phyloP scores from a whole-genome alignment of 2,329 filamentous ascomycete genomes.

The Fusarium pseudocircinatum region DNA sequence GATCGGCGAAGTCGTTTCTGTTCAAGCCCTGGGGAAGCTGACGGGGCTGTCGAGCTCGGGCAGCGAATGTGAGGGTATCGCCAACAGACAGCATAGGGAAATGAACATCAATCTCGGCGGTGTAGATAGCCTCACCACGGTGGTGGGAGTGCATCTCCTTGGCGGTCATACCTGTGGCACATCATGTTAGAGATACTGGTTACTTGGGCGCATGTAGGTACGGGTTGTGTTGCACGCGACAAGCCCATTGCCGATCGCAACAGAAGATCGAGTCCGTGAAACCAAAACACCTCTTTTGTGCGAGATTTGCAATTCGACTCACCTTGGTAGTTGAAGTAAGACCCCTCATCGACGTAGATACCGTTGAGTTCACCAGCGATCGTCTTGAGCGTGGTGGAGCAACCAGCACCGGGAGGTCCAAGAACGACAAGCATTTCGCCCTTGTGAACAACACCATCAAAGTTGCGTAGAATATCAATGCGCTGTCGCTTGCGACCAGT shows the following conservation, averaged over 20 bases:
- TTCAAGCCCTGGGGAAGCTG: constrained; percentile 67
- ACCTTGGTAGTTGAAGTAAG: constrained; percentile 86
- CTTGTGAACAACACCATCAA: constrained; percentile 74
- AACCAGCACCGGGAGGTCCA: constrained; percentile 77
- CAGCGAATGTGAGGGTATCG: constrained; percentile 82
- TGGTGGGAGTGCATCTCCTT: constrained; percentile 81
- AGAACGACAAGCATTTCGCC: constrained; percentile 82
- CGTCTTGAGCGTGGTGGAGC: constrained; percentile 86
- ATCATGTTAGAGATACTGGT: constrained; percentile 23
- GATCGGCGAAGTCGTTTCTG: constrained; percentile 64
- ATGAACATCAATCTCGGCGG: constrained; percentile 84
- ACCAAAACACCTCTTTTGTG: background rate
- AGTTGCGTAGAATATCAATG: constrained; percentile 74
- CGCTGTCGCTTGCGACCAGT: constrained; percentile 63
- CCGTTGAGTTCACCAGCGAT: constrained; percentile 86
- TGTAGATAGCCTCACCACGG: constrained; percentile 88
- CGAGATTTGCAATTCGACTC: constrained; percentile 31
- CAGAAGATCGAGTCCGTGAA: constrained; percentile 4
- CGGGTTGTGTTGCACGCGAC: constrained; percentile 14
- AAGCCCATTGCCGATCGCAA: constrained; percentile 4
- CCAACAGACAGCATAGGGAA: constrained; percentile 81
- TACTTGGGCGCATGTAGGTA: background rate
- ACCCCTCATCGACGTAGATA: constrained; percentile 74
- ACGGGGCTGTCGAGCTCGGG: constrained; percentile 73
- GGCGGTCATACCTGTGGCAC: constrained; percentile 65